Conservation (phyloP, 768 basidiomycete genomes). For the Candolleomyces aberdarensis region DNA sequence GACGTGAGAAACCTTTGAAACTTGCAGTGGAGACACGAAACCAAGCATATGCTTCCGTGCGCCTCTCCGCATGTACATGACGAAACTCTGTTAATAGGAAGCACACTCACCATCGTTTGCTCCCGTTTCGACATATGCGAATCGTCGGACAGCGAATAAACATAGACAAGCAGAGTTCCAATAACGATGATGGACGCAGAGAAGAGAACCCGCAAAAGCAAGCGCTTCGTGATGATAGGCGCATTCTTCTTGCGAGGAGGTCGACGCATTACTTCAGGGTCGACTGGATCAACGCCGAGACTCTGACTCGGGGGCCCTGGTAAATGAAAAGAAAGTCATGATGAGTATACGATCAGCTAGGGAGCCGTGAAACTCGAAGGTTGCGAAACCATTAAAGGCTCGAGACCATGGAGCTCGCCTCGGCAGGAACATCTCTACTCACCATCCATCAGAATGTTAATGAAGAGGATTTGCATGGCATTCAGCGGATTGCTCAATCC, state of each 20-base stretch:
- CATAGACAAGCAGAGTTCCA: slow-evolving; percentile 86
- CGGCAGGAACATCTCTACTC: slow-evolving; percentile 16
- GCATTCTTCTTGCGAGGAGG: slow-evolving; percentile 94
- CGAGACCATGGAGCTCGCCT: slow-evolving; percentile 3
- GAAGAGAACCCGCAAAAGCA: slow-evolving; percentile 84
- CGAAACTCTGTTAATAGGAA: background rate
- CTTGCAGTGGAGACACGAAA: background rate
- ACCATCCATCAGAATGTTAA: slow-evolving; percentile 99
- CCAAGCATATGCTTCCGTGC: background rate
- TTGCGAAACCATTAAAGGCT: background rate
- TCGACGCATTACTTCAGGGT: slow-evolving; percentile 86
- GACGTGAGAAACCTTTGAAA: background rate
- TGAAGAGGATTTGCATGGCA: slow-evolving; percentile 99
- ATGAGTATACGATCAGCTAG: background rate
- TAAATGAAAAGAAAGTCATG: background rate
- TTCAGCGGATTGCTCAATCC: slow-evolving; percentile 90
- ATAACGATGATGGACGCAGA: slow-evolving; percentile 89
- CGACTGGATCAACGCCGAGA: slow-evolving; percentile 94
- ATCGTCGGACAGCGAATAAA: slow-evolving; percentile 79
- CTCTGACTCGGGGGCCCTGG: slow-evolving; percentile 92
- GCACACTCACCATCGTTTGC: slow-evolving; percentile 85
- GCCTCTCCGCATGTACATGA: background rate
- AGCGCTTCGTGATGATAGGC: slow-evolving; percentile 72
- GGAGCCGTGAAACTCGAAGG: background rate
- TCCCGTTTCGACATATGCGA: slow-evolving; percentile 74